Evolutionary conservation across 1,284 basidiomycete species (phyloP).

Genomic region (Salmacisia buchloeana): DNA sequence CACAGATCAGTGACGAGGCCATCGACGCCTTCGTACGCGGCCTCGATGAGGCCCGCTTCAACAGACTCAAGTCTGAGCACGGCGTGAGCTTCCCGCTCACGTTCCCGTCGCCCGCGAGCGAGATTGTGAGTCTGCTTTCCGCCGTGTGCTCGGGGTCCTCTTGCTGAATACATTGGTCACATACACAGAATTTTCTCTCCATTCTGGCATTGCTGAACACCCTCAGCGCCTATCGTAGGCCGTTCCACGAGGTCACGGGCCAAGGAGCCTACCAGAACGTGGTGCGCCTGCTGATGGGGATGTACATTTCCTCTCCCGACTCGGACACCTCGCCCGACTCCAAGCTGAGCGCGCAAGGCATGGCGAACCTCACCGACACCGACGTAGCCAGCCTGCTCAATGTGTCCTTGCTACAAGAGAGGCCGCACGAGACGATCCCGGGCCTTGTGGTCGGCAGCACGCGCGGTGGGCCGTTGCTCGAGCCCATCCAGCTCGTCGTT

Average conservation of each 20-base stretch:
- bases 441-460: constrained; percentile 67
- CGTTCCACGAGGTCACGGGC: constrained; percentile 34
- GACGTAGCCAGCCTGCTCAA: constrained; percentile 30
- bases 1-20: constrained; percentile 12
- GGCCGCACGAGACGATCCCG: constrained; percentile 63
- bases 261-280: constrained; percentile 39
- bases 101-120: constrained; percentile 25
- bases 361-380: constrained; percentile 18
- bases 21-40: constrained; percentile 29
- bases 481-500: constrained; percentile 66
- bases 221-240: constrained; percentile 34
- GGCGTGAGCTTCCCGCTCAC: constrained; percentile 37
- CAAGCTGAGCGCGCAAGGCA: constrained; percentile 22
- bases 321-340: constrained; percentile 10
- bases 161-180: not conserved
- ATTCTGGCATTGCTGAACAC: constrained; percentile 41
- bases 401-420: constrained; percentile 56
- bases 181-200: constrained; percentile 32
- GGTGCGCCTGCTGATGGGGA: constrained; percentile 28
- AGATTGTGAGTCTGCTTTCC: constrained; percentile 20
- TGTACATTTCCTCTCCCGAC: constrained; percentile 27
- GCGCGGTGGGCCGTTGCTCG: constrained; percentile 66
- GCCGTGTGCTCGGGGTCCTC: not conserved
- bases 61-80: constrained; percentile 24
- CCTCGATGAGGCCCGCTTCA: constrained; percentile 16